Percentiles rank a stretch among this genome's conserved stretches.
These are phyloP conservation scores for Colletotrichum sublineola DNA, from an alignment of 2,329 filamentous ascomycete genomes.

Conservation along the genomic window DNA sequence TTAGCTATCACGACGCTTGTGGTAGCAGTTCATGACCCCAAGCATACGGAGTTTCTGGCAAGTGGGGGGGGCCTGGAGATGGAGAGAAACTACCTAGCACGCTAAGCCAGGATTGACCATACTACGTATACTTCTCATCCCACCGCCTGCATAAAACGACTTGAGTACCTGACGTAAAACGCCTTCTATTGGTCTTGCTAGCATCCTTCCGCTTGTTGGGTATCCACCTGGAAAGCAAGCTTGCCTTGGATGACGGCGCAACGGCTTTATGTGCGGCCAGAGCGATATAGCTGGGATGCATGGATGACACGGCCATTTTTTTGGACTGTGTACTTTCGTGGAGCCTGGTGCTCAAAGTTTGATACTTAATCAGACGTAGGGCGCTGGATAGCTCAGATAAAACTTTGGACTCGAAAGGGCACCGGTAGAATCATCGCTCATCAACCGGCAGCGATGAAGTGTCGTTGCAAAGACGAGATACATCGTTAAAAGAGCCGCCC, in stretches of 20 bases:
- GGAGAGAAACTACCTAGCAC: not conserved
- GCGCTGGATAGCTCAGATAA: not conserved
- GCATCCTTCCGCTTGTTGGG: not conserved
- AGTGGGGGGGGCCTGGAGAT: not conserved
- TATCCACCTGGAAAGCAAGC: conserved; percentile 9
- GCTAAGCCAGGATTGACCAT: not conserved
- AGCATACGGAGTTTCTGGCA: not conserved
- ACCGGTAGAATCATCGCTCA: not conserved
- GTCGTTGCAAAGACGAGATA: conserved; percentile 23
- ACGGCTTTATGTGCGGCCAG: conserved; percentile 1
- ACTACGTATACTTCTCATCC: conserved; percentile 23
- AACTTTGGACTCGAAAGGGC: not conserved
- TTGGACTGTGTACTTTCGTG: not conserved
- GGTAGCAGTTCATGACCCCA: not conserved
- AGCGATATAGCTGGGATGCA: not conserved
- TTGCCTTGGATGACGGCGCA: not conserved
- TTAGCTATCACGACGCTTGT: not conserved
- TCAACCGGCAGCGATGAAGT: not conserved
- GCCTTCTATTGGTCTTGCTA: conserved; percentile 22
- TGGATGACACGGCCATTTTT: not conserved
- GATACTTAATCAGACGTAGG: no score
- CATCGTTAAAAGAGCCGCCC: conserved; percentile 2
- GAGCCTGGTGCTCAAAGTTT: not conserved
- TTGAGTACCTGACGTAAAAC: conserved; percentile 3
- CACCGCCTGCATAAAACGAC: conserved; percentile 21